Base-by-base conservation (phyloP, 2,329 filamentous ascomycete genomes). In the Ophiocordyceps polyrhachis-furcata region DNA sequence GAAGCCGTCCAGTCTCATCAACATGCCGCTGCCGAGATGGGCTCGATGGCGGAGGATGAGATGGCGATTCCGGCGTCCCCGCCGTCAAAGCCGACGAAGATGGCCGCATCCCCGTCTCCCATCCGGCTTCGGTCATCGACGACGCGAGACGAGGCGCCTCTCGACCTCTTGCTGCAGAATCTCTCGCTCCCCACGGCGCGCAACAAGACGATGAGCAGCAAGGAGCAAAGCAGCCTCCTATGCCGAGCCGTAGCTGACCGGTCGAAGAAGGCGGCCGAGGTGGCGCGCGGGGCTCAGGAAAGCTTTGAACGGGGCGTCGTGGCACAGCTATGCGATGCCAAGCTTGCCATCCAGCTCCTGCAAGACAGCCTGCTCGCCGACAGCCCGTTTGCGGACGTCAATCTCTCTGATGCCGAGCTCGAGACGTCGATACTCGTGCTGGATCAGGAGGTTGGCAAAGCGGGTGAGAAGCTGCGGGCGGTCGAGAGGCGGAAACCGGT, bases 351-450 rank as follows among this genome's bases (percentile, higher is more conserved):
- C 1, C 66, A 70, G 49, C 52, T 71, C 9, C 54, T 76, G 15
- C 58, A 64, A 5, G 71, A 73, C 47, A 72, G 67, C 38, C 56
- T 76, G 1, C 56, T 76, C 2, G 69, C 69, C 0, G 73, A 77
- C 51, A 73, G 65, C 28, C 58, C 64, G 5, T 74, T 65, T 51
- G 61, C 61, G 0, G 55, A 62, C n/a, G 63, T 73, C 5, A 62
- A 60, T 40, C 62, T 78, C 6, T 58, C 67, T 6, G 74, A 78
- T 50, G 63, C 68, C 0, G 70, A 73, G 25, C 67, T 74, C 35
- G 68, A 73, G 45, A 61, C 56, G 2, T 69, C 67, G 2, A 67
- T 77, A n/a, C 54, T 56, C 0, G 61, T 71, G 12, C 50, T 74
- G 44, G 55, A 55, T 1, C 60, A 66, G 43, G 70, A 73, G 55